Evolutionary conservation across 2,329 filamentous ascomycete genomes (phyloP), one percentile per base, ranked within the genome.

Genomic region (Alternaria viburni): DNA sequence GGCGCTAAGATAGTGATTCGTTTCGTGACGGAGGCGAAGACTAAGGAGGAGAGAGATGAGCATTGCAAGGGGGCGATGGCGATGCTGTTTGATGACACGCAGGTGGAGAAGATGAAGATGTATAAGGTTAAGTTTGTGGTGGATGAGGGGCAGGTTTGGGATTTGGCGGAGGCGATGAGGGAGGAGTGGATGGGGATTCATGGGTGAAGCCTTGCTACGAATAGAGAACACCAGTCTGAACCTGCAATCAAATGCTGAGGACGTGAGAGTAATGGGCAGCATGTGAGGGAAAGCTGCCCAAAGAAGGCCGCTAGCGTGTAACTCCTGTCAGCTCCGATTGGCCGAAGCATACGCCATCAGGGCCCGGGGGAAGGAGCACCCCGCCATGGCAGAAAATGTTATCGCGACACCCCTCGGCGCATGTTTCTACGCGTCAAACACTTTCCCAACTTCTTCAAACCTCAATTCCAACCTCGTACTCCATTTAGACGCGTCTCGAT

Each of bases 311-410:
- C 50, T 60, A 52, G 61, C 51, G 57, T 63, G 26, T 30, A 12
- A 19, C 25, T 8, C 3, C 10, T 12, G 26, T 28, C 45, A 21
- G 51, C 7, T 55, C 28, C 65, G 26, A 70, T 69, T 67, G 69
- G 68, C 11, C 51, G 11, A 13, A 2, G 15, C 50, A 67, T 64
- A 72, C 65, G 69, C 61, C 66, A 67, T 71, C 69, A 72, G 71
- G 69, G 68, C 69, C 65, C 64, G 61, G 59, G 62, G 64, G 57
- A 60, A 60, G 61, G 62, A 61, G 62, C 66, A 65, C 70, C 70
- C 71, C 70, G 61, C 70, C 54, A 56, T 51, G 56, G 52, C 59
- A 63, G 59, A 74, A 73, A 71, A 65, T 65, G 69, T 63, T 61
- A 62, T 66, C 55, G 69, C 63, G 64, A 30, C 19, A 44, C 59